Base-by-base conservation (phyloP, 768 basidiomycete genomes). In the Pleurotus salmoneostramineus region DNA sequence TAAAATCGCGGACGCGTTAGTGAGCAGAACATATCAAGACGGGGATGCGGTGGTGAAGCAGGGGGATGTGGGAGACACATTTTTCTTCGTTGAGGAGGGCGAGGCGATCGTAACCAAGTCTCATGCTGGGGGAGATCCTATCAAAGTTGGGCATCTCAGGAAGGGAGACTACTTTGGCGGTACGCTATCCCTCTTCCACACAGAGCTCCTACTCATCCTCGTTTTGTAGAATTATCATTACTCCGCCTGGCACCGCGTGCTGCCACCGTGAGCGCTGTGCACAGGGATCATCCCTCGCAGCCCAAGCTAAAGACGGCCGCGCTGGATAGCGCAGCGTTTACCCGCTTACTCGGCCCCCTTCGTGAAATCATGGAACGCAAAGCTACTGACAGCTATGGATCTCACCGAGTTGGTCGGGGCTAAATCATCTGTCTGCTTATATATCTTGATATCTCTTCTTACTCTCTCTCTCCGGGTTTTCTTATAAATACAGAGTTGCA, bases 111-210 rank as follows among this genome's bases (percentile, higher is more conserved):
- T 93, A 0, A 89, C 90, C 46, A 95, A 97, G 75, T 75, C 76
- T 46, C 83, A 86, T 58, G 76, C 78, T 58, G 75, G 71, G 40
- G 85, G 83, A 14, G 80, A 82, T 47, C 87, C 91, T 64, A 80
- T 91, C 50, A 74, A 81, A 11, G 91, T 98, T 8, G 89, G 89
- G 4, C 83, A 76, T 56, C 81, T 93, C 55, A 83, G 78, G 66
- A 93, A 95, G 67, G 96, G 96, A 5, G 95, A 99, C 69, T 99
- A 98, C 78, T 99, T 99, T 74, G 96, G 96, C 74, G 96, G 95
- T 95, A 63, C 37, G 48, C 36, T 45, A 45, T 17, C 10, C 44
- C 6, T 10, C 44, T n/a, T 42, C 15, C 33, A 56, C 44, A 48
- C 57, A 27, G 56, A 14, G 40, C 27, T 58, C 33, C 55, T 63